Percentiles rank a stretch among this genome's conserved stretches.
These are phyloP conservation scores for Tetradesmus lagerheimii DNA, from an alignment of 139 green algal species.

Conservation along the genomic window DNA sequence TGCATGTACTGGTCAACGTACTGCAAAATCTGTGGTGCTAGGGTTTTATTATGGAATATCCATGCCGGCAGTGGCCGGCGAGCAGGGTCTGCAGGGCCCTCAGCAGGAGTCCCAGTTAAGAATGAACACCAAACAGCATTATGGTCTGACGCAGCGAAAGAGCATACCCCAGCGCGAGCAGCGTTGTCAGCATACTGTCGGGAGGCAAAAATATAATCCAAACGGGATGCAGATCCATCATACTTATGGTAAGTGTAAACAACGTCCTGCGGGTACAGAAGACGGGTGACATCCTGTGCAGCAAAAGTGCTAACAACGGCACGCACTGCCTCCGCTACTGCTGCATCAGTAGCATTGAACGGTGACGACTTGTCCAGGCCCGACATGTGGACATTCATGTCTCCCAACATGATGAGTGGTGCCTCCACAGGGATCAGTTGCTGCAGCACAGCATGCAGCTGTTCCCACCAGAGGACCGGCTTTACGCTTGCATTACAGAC, in stretches of 20 bases:
- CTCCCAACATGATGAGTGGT: neutral
- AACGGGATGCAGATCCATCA: neutral
- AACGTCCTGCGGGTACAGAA: neutral
- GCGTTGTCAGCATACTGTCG: neutral
- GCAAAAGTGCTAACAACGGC: neutral
- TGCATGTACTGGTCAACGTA: neutral
- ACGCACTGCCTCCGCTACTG: neutral
- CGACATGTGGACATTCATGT: conserved; percentile 8
- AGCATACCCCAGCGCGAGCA: neutral
- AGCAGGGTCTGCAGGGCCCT: neutral
- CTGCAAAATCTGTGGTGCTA: neutral
- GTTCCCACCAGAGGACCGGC: neutral
- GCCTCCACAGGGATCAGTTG: neutral
- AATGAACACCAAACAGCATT: conserved; percentile 1
- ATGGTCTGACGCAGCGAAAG: neutral
- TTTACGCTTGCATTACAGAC: neutral
- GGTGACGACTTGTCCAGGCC: neutral
- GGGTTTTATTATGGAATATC: neutral
- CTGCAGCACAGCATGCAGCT: neutral
- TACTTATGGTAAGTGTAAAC: neutral
- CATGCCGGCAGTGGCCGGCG: neutral
- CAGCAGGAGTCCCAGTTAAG: neutral
- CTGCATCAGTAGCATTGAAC: neutral
- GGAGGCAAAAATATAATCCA: conserved; percentile 1
- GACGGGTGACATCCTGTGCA: neutral